Conservation (phyloP, 225 moss, liverwort and hornwort species). For the Pleurozium schreberi region DNA sequence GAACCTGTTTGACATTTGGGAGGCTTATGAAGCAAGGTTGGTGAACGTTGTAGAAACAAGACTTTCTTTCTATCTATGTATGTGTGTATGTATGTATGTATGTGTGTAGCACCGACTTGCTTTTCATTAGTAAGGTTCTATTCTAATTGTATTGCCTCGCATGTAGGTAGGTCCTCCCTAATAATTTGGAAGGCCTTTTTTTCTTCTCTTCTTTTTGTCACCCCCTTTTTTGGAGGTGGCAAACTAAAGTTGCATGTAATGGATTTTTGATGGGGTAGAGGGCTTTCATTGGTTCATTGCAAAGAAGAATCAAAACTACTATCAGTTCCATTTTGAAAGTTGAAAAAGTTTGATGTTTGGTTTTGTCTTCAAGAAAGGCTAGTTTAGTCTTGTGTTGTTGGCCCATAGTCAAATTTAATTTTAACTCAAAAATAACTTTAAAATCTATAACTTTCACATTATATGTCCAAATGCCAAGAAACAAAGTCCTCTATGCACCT, state of each 20-base stretch:
- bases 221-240: no score
- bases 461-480: no score
- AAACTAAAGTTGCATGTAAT: not conserved
- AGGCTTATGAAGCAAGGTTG: not conserved
- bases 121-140: not conserved
- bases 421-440: no score
- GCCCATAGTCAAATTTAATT: no score
- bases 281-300: not conserved
- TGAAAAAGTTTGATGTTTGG: no score
- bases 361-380: not conserved
- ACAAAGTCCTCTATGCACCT: no score
- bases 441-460: no score
- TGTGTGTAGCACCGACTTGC: not conserved
- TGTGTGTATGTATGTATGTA: no score
- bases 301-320: not conserved
- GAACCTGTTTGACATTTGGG: not conserved
- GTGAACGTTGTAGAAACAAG: not conserved
- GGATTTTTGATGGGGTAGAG: not conserved
- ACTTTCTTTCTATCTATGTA: no score
- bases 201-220: rapidly evolving
- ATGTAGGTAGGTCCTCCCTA: no score
- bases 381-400: no score
- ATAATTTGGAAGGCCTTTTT: not conserved
- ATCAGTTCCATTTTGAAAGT: not conserved
- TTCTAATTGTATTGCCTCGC: no score